Evolutionary conservation across 2,329 filamentous ascomycete genomes (phyloP).

Genomic region (Nigrospora sphaerica): DNA sequence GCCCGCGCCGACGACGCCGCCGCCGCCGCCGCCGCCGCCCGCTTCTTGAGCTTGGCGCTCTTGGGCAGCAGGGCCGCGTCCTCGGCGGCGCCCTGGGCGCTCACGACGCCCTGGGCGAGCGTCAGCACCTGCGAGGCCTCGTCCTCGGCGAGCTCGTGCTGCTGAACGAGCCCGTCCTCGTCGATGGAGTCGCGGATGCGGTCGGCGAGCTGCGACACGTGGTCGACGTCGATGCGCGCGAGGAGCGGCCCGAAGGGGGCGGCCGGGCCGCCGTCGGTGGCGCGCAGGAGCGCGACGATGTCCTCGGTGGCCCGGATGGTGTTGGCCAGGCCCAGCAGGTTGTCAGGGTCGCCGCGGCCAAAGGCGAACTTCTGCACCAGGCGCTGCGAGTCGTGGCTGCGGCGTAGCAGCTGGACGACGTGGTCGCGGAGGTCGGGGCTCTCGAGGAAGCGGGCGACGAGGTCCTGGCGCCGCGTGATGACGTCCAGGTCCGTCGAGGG

Average conservation of each 20-base stretch:
- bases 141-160: conserved; percentile 69
- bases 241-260: conserved; percentile 14
- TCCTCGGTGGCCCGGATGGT: conserved; percentile 71
- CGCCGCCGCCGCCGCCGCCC: conserved; percentile 32
- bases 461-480: conserved; percentile 73
- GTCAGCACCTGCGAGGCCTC: conserved; percentile 64
- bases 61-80: conserved; percentile 52
- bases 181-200: conserved; percentile 77
- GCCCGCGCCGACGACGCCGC: conserved; percentile 45
- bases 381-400: conserved; percentile 79
- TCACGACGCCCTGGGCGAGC: conserved; percentile 65
- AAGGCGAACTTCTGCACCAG: conserved; percentile 92
- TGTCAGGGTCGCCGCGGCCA: conserved; percentile 85
- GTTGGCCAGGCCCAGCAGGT: conserved; percentile 74
- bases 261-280: not conserved
- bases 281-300: conserved; percentile 45
- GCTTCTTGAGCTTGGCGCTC: conserved; percentile 28
- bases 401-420: conserved; percentile 59
- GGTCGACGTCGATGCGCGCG: conserved; percentile 56
- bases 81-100: conserved; percentile 54
- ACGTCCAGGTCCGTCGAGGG: conserved; percentile 80
- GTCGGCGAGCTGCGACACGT: conserved; percentile 60
- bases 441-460: conserved; percentile 69
- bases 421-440: conserved; percentile 63
- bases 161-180: conserved; percentile 79